Percentiles rank a stretch among this genome's conserved stretches.
These are phyloP conservation scores for Blastobotrys apis DNA, from an alignment of 1,139 yeast species.

Conservation along the genomic window DNA sequence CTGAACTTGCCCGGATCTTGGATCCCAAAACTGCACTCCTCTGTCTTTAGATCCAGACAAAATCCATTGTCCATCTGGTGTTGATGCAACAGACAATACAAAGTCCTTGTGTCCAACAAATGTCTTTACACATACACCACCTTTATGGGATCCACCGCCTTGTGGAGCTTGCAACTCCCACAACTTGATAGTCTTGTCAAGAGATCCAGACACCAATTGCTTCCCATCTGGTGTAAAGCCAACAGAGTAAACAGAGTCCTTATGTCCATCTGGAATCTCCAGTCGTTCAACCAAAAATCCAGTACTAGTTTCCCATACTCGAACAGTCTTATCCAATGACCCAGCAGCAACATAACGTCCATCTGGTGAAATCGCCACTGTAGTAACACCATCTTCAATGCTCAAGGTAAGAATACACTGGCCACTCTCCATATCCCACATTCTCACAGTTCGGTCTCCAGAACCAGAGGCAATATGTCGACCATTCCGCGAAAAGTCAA, in stretches of 20 bases:
- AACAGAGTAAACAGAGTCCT: constrained; percentile 93
- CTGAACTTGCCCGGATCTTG: constrained; percentile 84
- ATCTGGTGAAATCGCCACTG: constrained; percentile 96
- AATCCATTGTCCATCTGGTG: constrained; percentile 12
- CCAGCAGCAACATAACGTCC: constrained; percentile 96
- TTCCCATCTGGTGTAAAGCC: constrained; percentile 81
- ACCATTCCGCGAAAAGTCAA: constrained; percentile 95
- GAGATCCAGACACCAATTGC: constrained; percentile 90
- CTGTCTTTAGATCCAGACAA: constrained; percentile 15
- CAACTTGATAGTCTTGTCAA: constrained; percentile 92
- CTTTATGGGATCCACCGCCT: constrained; percentile 30
- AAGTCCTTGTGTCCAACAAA: constrained; percentile 11
- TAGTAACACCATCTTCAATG: constrained; percentile 96
- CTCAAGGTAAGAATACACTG: constrained; percentile 85
- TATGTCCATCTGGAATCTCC: constrained; percentile 94
- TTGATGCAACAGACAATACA: constrained; percentile 40
- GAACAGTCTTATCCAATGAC: constrained; percentile 87
- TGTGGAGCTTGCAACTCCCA: constrained; percentile 57
- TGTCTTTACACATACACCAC: constrained; percentile 20
- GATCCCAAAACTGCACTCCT: constrained; percentile 75
- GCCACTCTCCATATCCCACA: constrained; percentile 93
- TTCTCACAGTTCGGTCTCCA: constrained; percentile 93
- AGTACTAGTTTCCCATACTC: constrained; percentile 96
- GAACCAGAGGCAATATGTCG: constrained; percentile 91
- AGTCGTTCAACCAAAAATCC: constrained; percentile 84